Percentiles rank a stretch among this genome's conserved stretches.
Evolutionary conservation across 768 basidiomycete genomes (phyloP).

Genomic region (Leccinum boreale): DNA sequence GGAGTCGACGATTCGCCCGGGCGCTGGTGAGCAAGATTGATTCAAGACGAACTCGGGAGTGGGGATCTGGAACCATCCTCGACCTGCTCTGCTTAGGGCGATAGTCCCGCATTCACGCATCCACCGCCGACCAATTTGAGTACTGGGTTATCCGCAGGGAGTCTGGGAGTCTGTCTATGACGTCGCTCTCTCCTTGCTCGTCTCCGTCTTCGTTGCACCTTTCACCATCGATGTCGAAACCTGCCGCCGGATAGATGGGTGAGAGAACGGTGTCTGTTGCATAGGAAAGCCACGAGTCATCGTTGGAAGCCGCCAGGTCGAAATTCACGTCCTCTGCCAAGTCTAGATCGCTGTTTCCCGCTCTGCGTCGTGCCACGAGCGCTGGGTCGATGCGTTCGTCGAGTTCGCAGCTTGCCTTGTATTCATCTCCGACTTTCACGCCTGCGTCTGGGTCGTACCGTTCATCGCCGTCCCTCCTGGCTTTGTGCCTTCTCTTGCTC

Average conservation of each 20-base stretch:
- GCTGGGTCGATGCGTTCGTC: neutral
- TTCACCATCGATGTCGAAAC: conserved; percentile 11
- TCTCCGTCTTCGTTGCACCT: conserved; percentile 13
- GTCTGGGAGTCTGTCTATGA: conserved; percentile 23
- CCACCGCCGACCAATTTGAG: conserved; percentile 5
- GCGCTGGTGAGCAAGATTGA: too few relatives aligned
- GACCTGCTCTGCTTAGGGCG: neutral
- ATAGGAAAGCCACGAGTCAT: too few relatives aligned
- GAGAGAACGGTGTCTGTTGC: too few relatives aligned
- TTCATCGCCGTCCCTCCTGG: conserved; percentile 6
- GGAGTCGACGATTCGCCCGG: neutral
- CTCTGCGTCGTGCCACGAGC: too few relatives aligned
- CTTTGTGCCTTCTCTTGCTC: too few relatives aligned
- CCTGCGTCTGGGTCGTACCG: conserved; percentile 5
- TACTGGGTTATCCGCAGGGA: conserved; percentile 22
- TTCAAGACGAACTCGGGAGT: neutral
- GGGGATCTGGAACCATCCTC: neutral
- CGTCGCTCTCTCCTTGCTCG: conserved; percentile 13
- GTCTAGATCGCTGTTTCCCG: too few relatives aligned
- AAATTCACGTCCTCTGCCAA: too few relatives aligned
- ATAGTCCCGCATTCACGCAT: neutral
- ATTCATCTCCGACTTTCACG: conserved; percentile 7
- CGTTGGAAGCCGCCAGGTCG: too few relatives aligned
- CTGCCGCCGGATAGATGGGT: neutral
- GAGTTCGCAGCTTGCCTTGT: conserved; percentile 1